Evolutionary conservation across 108 stramenopile genomes (phyloP), one percentile per base, ranked within the genome.

Genomic region (Cyclotella atomus): DNA sequence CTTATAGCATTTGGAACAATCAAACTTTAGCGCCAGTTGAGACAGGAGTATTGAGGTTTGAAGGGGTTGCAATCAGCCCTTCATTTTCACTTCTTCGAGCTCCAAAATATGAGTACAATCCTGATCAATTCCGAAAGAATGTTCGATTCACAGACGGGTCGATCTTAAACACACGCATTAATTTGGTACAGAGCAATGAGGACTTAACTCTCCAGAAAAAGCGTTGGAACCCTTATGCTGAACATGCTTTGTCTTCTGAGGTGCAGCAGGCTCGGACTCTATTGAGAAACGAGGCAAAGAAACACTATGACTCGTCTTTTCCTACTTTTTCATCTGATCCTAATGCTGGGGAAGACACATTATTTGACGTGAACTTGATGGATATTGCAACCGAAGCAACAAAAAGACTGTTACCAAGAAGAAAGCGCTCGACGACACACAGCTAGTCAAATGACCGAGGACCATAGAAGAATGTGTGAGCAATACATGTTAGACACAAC

Each of bases 351-450:
- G 60, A 61, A 41, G 60, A 61, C 41, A 21, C 5, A 28, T 21
- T 5, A 28, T 61, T 61, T 38, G 60, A 38, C 7, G 36, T 61
- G 3, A 61, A 61, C 14, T 61, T 61, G 36, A 61, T 61, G 60
- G 60, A 61, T 1, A 36, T 61, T n/a, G 60, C 60, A 12, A 30
- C 38, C 1, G 60, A 61, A 61, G 17, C 41, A 12, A 61, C 38
- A 21, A 61, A 36, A 36, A 10, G 3, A 7, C 28, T 61, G 38
- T 6, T 57, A 16, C 30, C 60, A 38, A 38, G 38, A 41, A 61
- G 21, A 29, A 19, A 27, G 45, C 64, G 21, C 20, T n/a, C n/a
- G n/a, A n/a, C n/a, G n/a, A n/a, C n/a, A n/a, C n/a, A n/a, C n/a
- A n/a, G n/a, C n/a, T n/a, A n/a, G n/a, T n/a, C n/a, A n/a, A n/a